Base-by-base conservation (phyloP, 495 filamentous ascomycete species). In the Hyphodiscus hymeniophilus region DNA sequence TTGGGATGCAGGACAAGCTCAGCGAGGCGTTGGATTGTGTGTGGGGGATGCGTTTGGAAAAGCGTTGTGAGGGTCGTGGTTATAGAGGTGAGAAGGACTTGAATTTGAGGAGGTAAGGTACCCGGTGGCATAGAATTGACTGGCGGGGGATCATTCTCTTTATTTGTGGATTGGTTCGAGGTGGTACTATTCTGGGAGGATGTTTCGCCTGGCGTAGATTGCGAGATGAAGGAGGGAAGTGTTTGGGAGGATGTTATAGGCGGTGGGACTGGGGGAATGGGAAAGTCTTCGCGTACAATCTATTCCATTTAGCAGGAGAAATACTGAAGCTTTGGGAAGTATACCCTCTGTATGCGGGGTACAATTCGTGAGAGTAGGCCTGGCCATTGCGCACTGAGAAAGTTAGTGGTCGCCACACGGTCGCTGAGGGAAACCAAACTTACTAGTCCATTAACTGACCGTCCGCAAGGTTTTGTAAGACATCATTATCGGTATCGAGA, bases 1-100 rank as follows among this genome's bases (percentile, higher is more conserved):
- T 67, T 82, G 6, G 92, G 92, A 15, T 63, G 62, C 11, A 92
- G 72, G 32, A 96, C 71, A n/a, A 98, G 84, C 71, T 98, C 92
- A 16, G 92, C 78, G 26, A 98, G 75, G 35, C 92, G 85, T 66
- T 98, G 92, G 42, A 95, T 74, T 0, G 92, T 97, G 60, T 97
- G 89, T 0, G 92, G 92, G 1, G 92, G 92, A 50, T 86, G 77
- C 0, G 70, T 66, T 22, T 74, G 31, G 66, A 98, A 98, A 51
- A 76, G 75, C 3, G 68, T 68, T 31, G 66, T 71, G 34, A 98
- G 70, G n/a, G 77, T 81, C 3, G 69, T 73, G 20, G 74, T 79
- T 40, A 92, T 86, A 22, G 79, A 80, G 38, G 65, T 57, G 45
- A 92, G 70, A 36, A 87, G 76, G 21, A 73, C 66, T 33, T 74